These are phyloP conservation scores for Paraphaeosphaeria sporulosa DNA, from an alignment of 2,329 filamentous ascomycete species.

Conservation along the genomic window DNA sequence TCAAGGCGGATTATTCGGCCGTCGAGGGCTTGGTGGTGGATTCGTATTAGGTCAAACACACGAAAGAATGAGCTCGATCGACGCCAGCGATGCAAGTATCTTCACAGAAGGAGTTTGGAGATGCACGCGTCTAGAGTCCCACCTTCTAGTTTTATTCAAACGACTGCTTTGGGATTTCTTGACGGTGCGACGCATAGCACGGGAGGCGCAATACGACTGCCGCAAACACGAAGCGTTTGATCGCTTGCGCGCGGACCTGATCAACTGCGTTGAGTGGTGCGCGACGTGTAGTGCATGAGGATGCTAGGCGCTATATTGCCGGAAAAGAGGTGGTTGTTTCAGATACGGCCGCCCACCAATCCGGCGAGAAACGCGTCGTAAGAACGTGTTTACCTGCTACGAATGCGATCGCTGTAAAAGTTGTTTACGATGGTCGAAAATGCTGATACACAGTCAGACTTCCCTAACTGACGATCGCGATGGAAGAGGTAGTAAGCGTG, in stretches of 20 bases:
- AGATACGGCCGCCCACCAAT: conserved; percentile 1
- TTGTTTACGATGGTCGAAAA: too few relatives aligned
- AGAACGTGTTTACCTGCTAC: conserved; percentile 1
- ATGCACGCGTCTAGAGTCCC: neutral
- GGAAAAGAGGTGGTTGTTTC: neutral
- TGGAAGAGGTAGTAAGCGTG: too few relatives aligned
- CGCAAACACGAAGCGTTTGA: conserved; percentile 9
- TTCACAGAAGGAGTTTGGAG: neutral
- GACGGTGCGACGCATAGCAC: neutral
- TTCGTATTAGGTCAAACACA: neutral
- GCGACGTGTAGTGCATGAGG: neutral
- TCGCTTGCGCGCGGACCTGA: neutral
- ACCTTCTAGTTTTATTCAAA: neutral
- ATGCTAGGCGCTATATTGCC: neutral
- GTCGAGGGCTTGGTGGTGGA: neutral
- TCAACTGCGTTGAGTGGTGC: neutral
- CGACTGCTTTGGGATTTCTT: neutral
- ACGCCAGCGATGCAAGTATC: neutral
- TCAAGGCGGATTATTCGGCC: neutral
- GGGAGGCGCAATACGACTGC: neutral
- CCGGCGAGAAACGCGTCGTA: conserved; percentile 4
- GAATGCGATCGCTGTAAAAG: neutral
- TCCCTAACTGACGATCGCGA: too few relatives aligned
- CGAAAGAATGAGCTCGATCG: neutral
- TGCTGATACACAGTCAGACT: too few relatives aligned